Conservation (phyloP, 1,284 basidiomycete species). For the Psilocybe mexicana region DNA sequence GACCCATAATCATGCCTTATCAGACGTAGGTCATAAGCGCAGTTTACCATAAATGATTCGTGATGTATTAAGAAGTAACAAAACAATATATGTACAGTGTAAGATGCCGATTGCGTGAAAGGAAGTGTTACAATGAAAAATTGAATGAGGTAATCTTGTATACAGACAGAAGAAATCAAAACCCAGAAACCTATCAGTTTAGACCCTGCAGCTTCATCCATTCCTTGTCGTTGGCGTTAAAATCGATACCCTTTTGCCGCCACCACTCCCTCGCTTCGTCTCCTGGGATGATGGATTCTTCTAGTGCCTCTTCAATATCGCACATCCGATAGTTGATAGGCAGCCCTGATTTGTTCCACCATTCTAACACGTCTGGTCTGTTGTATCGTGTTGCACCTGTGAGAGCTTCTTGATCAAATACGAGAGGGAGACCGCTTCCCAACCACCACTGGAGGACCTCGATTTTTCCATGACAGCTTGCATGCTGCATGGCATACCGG, state of each 20-base stretch:
- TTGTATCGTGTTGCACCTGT: conserved; percentile 79
- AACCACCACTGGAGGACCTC: conserved; percentile 84
- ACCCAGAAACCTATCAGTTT: conserved; percentile 42
- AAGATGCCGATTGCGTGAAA: neutral
- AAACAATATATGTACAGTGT: neutral
- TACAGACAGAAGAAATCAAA: conserved; percentile 5
- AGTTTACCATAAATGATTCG: neutral
- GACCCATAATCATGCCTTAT: too few species aligned
- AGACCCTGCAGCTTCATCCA: conserved; percentile 80
- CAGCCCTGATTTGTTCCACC: conserved; percentile 80
- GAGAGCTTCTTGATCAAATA: conserved; percentile 78
- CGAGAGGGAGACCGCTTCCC: conserved; percentile 68
- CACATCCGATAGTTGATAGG: conserved; percentile 81
- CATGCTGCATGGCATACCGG: conserved; percentile 69
- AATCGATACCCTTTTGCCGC: conserved; percentile 75
- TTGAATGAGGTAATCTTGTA: conserved; percentile 5
- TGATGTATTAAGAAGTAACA: neutral
- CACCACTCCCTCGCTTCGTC: conserved; percentile 74
- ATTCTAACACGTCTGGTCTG: conserved; percentile 77
- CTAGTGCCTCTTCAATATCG: conserved; percentile 83
- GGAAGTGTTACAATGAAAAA: conserved; percentile 2
- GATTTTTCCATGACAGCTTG: conserved; percentile 77
- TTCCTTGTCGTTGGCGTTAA: conserved; percentile 76
- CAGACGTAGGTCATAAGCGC: neutral
- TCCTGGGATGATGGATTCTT: conserved; percentile 78